Evolutionary conservation across 2,329 filamentous ascomycete species (phyloP), one percentile per base, ranked within the genome.

Genomic region (Didymella pinodella): DNA sequence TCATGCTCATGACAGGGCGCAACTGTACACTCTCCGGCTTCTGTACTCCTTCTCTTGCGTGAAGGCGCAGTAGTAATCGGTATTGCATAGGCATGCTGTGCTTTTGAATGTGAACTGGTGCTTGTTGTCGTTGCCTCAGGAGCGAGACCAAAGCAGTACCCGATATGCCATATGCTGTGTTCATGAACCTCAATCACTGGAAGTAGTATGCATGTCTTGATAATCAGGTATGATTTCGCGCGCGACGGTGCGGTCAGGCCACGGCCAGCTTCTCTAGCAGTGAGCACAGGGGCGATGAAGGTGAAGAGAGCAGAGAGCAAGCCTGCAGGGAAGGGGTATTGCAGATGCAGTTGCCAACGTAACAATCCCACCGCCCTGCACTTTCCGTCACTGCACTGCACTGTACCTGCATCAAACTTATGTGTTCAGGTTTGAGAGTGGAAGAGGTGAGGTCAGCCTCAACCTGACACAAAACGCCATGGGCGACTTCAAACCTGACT

Each of bases 401-500:
- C 10, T 22, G 14, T 32, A 22, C 8, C 38, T 34, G 26, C 46
- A 41, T 54, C n/a, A 4, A 26, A 29, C 18, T 8, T 12, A 28
- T 26, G 4, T 7, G 11, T 53, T 47, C 46, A 26, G 28, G n/a
- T 26, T 20, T 50, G 56, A 34, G 40, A 29, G 32, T 49, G 38
- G 40, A 31, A 45, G 38, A 60, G 46, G 51, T 50, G 62, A 63
- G 52, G 56, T 63, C 53, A 34, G 32, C 48, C 31, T 32, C 20
- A n/a, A 16, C 4, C 29, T 36, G 53, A 60, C 51, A 52, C 59
- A 55, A 56, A 48, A 51, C 50, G 51, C 34, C 32, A 67, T 67
- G 65, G 57, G 61, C 57, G 41, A 57, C 34, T 52, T 48, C 45
- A 22, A 25, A 38, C 63, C 61, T 69, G 68, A 70, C 67, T 71